phyloP scores from a whole-genome alignment of 805 yeast species.

The Pichia heedii region DNA sequence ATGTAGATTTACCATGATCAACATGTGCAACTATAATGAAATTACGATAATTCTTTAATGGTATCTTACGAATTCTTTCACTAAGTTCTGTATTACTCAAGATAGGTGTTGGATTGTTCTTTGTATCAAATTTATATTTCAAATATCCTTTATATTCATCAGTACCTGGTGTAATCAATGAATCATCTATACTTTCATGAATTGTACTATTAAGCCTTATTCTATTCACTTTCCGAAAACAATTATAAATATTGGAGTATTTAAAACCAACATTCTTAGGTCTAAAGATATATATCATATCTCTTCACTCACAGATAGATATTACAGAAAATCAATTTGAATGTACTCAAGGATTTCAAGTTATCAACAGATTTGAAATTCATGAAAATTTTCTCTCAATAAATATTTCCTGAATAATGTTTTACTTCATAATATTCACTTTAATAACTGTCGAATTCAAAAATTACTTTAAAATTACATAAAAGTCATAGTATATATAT shows the following conservation, averaged over 20 bases:
- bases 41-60: slow-evolving; percentile 74
- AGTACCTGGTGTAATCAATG: slow-evolving; percentile 6
- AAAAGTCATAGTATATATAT: too few species aligned
- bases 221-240: background rate
- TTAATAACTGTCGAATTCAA: too few species aligned
- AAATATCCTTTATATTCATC: slow-evolving; percentile 21
- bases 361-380: too few species aligned
- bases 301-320: too few species aligned
- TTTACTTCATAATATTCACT: too few species aligned
- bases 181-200: background rate
- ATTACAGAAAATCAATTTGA: too few species aligned
- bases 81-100: slow-evolving; percentile 16
- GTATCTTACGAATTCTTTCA: slow-evolving; percentile 62
- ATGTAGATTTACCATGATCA: slow-evolving; percentile 76
- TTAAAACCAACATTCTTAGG: background rate
- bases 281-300: background rate
- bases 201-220: background rate
- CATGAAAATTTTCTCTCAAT: too few species aligned
- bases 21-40: slow-evolving; percentile 96
- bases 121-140: slow-evolving; percentile 20
- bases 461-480: too few species aligned
- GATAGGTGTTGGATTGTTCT: slow-evolving; percentile 21
- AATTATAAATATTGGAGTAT: background rate
- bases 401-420: too few species aligned
- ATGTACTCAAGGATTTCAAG: too few species aligned